These are phyloP conservation scores for Bacterosira constricta DNA, from an alignment of 108 stramenopile species.

Conservation along the genomic window DNA sequence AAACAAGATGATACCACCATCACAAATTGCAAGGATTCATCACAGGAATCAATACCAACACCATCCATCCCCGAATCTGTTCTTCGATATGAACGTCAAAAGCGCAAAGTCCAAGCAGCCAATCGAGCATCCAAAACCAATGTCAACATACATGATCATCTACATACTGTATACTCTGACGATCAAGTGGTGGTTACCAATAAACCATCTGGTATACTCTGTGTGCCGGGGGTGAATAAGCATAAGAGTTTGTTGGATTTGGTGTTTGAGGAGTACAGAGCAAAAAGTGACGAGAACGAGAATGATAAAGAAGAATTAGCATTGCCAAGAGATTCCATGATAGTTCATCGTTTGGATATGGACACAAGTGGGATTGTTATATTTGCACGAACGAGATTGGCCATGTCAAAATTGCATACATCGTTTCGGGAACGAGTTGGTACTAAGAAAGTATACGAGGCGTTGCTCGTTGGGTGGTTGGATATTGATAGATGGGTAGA, in stretches of 20 bases:
- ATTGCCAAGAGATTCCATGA: constrained; percentile 60
- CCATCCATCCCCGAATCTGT: constrained; percentile 82
- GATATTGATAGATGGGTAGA: constrained; percentile 39
- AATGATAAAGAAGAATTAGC: background rate
- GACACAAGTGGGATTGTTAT: constrained; percentile 76
- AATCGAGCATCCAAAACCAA: constrained; percentile 46
- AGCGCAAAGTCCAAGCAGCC: constrained; percentile 62
- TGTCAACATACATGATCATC: constrained; percentile 41
- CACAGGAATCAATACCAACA: too few relatives aligned
- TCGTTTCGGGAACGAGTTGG: constrained; percentile 58
- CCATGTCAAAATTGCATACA: constrained; percentile 59
- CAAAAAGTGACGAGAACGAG: background rate
- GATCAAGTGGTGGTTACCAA: constrained; percentile 68
- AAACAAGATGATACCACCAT: too few relatives aligned
- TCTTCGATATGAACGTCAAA: constrained; percentile 75
- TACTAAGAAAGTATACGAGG: constrained; percentile 67
- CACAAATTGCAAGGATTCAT: too few relatives aligned
- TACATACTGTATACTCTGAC: constrained; percentile 66
- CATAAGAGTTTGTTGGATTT: constrained; percentile 60
- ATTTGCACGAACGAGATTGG: constrained; percentile 60
- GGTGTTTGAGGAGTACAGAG: constrained; percentile 52
- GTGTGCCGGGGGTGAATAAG: constrained; percentile 75
- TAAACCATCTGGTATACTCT: constrained; percentile 80
- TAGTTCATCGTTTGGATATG: constrained; percentile 86
- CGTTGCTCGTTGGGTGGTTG: constrained; percentile 51